Conservation (phyloP, 2,329 filamentous ascomycete genomes). For the Periconia sp. region DNA sequence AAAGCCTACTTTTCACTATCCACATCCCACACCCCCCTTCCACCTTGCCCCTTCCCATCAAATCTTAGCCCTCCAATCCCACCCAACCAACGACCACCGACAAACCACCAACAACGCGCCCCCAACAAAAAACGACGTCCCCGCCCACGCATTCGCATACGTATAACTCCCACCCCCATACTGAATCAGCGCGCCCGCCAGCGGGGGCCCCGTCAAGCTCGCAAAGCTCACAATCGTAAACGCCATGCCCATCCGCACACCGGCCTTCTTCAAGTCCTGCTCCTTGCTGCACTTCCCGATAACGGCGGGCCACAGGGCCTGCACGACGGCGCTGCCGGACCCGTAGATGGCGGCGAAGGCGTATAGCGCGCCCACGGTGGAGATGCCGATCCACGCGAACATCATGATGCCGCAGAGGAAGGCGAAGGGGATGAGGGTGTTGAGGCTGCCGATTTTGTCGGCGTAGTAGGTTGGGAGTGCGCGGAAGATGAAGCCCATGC, state of each 20-base stretch:
- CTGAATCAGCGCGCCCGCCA: slow-evolving; percentile 40
- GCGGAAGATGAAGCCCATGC: slow-evolving; percentile 52
- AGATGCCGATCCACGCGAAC: slow-evolving; percentile 36
- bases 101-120: slow-evolving; percentile 27
- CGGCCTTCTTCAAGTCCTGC: slow-evolving; percentile 35
- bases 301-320: slow-evolving; percentile 31
- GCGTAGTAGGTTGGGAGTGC: slow-evolving; percentile 50
- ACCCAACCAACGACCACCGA: slow-evolving; percentile 30
- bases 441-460: slow-evolving; percentile 47
- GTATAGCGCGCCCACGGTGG: slow-evolving; percentile 26
- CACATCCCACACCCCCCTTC: too few relatives aligned
- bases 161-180: slow-evolving; percentile 29
- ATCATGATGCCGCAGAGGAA: slow-evolving; percentile 51
- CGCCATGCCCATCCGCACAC: slow-evolving; percentile 40
- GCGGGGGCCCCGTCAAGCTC: slow-evolving; percentile 36
- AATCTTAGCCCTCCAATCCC: slow-evolving; percentile 29
- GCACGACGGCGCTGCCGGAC: slow-evolving; percentile 29
- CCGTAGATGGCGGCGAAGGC: slow-evolving; percentile 36
- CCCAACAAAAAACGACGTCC: slow-evolving; percentile 31
- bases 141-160: slow-evolving; percentile 42
- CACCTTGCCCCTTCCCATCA: slow-evolving; percentile 1
- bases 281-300: slow-evolving; percentile 35
- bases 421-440: slow-evolving; percentile 52
- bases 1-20: too few relatives aligned
- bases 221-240: slow-evolving; percentile 41